These are phyloP conservation scores for Penicillium sp. DNA, from an alignment of 2,329 filamentous ascomycete species.

Conservation along the genomic window DNA sequence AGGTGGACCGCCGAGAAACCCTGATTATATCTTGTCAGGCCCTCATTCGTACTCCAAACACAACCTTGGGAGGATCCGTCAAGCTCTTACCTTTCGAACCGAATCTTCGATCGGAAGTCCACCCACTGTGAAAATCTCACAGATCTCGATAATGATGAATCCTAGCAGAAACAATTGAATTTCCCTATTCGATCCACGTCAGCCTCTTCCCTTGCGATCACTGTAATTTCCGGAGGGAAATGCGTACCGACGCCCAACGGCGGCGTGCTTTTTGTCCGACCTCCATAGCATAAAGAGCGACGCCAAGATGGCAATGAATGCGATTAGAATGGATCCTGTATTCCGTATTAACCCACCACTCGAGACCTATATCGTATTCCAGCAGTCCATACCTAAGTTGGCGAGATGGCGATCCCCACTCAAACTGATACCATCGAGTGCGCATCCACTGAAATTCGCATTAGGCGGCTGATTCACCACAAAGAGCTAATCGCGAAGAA, in stretches of 20 bases:
- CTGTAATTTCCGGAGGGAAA: background rate
- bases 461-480: slow-evolving; percentile 54
- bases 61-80: background rate
- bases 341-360: background rate
- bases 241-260: slow-evolving; percentile 82
- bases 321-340: slow-evolving; percentile 82
- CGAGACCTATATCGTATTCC: background rate
- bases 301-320: slow-evolving; percentile 70
- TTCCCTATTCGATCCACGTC: slow-evolving; percentile 61
- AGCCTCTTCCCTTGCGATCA: slow-evolving; percentile 7
- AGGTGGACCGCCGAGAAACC: slow-evolving; percentile 89
- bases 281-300: slow-evolving; percentile 69
- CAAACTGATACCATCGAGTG: slow-evolving; percentile 72
- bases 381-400: slow-evolving; percentile 68
- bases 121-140: slow-evolving; percentile 94
- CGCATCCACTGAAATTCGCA: slow-evolving; percentile 63
- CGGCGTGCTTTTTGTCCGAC: slow-evolving; percentile 87
- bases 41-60: background rate
- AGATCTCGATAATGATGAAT: slow-evolving; percentile 85
- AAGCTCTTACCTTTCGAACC: slow-evolving; percentile 66
- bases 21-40: slow-evolving; percentile 45
- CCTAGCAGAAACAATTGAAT: slow-evolving; percentile 91
- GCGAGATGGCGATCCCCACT: slow-evolving; percentile 66
- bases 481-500: slow-evolving; percentile 59
- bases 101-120: slow-evolving; percentile 73